A percentile compares a stretch with the other conserved stretches of the same genome.
phyloP scores from a whole-genome alignment of 1,139 yeast genomes.

The Hyphopichia wangnamkhiaoensis region DNA sequence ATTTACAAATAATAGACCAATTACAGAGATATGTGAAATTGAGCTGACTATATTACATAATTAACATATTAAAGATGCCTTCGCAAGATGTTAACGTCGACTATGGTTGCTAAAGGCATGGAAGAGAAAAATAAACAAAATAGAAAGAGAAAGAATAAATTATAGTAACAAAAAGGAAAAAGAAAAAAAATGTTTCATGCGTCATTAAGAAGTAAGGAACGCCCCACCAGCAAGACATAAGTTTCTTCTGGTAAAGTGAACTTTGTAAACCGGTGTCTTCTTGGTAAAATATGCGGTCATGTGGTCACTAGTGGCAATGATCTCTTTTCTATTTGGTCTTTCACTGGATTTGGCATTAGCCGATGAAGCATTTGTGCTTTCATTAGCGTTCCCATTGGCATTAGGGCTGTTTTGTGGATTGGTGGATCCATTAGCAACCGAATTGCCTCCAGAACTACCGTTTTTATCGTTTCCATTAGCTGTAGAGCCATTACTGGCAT shows the following conservation, averaged over 20 bases:
- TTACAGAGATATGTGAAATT: no score
- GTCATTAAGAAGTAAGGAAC: no score
- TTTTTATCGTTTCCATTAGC: slow-evolving; percentile 15
- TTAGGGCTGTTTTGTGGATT: slow-evolving; percentile 7
- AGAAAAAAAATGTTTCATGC: no score
- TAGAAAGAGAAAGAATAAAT: no score
- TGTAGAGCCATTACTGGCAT: slow-evolving; percentile 19
- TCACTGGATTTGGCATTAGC: slow-evolving; percentile 24
- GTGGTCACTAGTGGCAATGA: slow-evolving; percentile 82
- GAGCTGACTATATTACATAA: no score
- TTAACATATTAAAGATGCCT: no score
- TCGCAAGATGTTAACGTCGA: no score
- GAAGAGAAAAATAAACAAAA: no score
- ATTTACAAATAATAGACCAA: no score
- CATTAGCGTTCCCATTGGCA: slow-evolving; percentile 14
- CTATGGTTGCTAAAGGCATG: no score
- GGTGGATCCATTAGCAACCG: slow-evolving; percentile 11
- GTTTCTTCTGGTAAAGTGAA: slow-evolving; percentile 87
- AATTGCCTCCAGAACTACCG: no score
- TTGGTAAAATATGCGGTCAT: slow-evolving; percentile 93
- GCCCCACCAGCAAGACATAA: slow-evolving; percentile 94
- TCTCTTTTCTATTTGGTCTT: slow-evolving; percentile 58
- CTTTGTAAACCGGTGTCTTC: slow-evolving; percentile 91
- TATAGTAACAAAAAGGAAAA: no score
- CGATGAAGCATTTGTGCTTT: slow-evolving; percentile 13